These are phyloP conservation scores for Linnemannia schmuckeri DNA, from an alignment of 192 early-diverging fungal genomes.

Conservation along the genomic window DNA sequence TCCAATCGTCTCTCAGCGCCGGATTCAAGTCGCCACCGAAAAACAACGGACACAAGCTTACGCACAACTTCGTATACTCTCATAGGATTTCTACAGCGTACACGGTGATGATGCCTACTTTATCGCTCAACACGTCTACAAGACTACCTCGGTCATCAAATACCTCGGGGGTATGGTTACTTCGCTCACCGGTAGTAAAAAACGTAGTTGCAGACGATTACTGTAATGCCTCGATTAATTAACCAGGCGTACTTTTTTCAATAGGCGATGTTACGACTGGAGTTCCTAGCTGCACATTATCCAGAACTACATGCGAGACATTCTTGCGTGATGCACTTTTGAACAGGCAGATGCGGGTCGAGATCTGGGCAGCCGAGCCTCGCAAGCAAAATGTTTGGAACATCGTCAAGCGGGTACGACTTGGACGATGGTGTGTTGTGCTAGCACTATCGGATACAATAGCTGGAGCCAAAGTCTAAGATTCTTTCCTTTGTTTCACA, in stretches of 20 bases:
- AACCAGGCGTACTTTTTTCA: not conserved
- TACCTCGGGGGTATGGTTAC: conserved; percentile 75
- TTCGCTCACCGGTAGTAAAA: not conserved
- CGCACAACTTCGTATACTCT: conserved; percentile 9
- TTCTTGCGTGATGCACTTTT: conserved; percentile 87
- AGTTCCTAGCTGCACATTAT: conserved; percentile 85
- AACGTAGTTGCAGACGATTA: not conserved
- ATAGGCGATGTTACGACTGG: conserved; percentile 65
- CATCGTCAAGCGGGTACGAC: conserved; percentile 48
- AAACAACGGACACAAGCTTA: not conserved
- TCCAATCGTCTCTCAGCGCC: not conserved
- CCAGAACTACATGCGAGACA: conserved; percentile 78
- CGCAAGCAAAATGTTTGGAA: conserved; percentile 66
- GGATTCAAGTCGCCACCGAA: not conserved
- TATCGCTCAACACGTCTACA: conserved; percentile 89
- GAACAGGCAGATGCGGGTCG: conserved; percentile 79
- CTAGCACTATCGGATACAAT: not conserved
- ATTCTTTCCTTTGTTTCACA: not conserved
- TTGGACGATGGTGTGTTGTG: not conserved
- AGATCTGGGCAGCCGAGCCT: conserved; percentile 80
- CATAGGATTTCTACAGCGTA: conserved; percentile 85
- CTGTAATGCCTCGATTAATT: not conserved
- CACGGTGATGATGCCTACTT: conserved; percentile 93
- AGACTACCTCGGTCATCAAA: conserved; percentile 93
- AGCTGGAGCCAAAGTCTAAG: not conserved